Percentiles rank a stretch among this genome's conserved stretches.
Conservation (phyloP, 441 rosid genomes). For the Isatis lusitanica region DNA sequence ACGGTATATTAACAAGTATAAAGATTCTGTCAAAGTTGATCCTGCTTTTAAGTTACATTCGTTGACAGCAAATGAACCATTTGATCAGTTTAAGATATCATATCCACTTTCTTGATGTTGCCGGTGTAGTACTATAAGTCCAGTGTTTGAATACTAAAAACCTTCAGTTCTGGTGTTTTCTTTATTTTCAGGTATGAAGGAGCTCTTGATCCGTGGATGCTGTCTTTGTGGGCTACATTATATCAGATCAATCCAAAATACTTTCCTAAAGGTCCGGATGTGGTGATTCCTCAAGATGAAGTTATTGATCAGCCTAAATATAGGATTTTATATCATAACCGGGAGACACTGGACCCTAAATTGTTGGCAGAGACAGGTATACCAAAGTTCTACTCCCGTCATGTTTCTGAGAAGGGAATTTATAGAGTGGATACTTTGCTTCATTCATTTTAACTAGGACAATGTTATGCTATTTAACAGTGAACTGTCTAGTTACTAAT, state of each 20-base stretch:
- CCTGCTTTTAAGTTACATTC: background rate
- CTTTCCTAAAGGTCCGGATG: constrained; percentile 72
- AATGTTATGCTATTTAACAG: background rate
- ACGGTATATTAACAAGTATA: constrained; percentile 8
- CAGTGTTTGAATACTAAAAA: background rate
- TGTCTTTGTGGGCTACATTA: constrained; percentile 71
- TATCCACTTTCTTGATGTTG: background rate
- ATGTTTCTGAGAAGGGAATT: background rate
- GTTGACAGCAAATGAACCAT: background rate
- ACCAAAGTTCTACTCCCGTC: background rate
- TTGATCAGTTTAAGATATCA: background rate
- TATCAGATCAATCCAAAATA: constrained; percentile 55
- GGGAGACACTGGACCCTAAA: constrained; percentile 29
- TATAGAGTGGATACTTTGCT: background rate
- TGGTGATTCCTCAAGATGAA: constrained; percentile 43
- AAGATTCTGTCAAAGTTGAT: background rate
- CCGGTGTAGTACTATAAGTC: background rate
- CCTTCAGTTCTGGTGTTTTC: background rate
- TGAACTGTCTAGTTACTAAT: background rate
- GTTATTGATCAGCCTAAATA: constrained; percentile 67
- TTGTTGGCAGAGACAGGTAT: constrained; percentile 53
- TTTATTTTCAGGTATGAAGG: constrained; percentile 75
- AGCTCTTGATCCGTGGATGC: constrained; percentile 93
- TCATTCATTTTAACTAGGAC: constrained; percentile 5
- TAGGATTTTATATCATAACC: constrained; percentile 50